phyloP scores from a whole-genome alignment of 2,329 filamentous ascomycete species.

The Ophiostoma populinum region DNA sequence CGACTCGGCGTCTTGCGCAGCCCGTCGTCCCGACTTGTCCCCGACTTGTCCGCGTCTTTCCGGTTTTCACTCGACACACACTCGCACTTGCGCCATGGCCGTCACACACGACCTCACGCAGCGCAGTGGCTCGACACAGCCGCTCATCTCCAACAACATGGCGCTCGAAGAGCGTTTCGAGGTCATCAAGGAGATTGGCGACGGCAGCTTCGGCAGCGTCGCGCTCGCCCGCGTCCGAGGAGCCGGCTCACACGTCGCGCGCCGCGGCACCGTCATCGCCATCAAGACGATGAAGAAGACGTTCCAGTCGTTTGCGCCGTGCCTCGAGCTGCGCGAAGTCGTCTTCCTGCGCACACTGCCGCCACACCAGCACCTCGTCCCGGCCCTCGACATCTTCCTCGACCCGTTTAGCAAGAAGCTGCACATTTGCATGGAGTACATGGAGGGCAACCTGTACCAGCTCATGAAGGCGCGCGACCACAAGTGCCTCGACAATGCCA shows the following conservation, averaged over 20 bases:
- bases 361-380: slow-evolving; percentile 80
- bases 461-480: slow-evolving; percentile 97
- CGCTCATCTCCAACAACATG: slow-evolving; percentile 28
- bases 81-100: slow-evolving; percentile 41
- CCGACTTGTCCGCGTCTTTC: no score
- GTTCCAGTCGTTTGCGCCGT: slow-evolving; percentile 81
- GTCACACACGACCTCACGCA: slow-evolving; percentile 57
- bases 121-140: slow-evolving; percentile 41
- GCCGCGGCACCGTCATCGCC: slow-evolving; percentile 82
- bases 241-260: slow-evolving; percentile 74
- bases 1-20: not conserved
- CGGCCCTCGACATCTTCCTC: slow-evolving; percentile 92
- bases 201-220: slow-evolving; percentile 96
- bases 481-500: slow-evolving; percentile 75
- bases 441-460: slow-evolving; percentile 98
- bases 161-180: slow-evolving; percentile 89
- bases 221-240: slow-evolving; percentile 79
- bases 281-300: slow-evolving; percentile 99
- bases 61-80: not conserved
- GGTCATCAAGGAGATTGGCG: slow-evolving; percentile 92
- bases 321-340: slow-evolving; percentile 86
- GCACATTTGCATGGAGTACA: slow-evolving; percentile 98
- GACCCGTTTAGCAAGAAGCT: slow-evolving; percentile 92
- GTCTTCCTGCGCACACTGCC: slow-evolving; percentile 89
- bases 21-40: no score